Conservation (phyloP, 805 yeast genomes). For the Starmerella ratchasimensis region DNA sequence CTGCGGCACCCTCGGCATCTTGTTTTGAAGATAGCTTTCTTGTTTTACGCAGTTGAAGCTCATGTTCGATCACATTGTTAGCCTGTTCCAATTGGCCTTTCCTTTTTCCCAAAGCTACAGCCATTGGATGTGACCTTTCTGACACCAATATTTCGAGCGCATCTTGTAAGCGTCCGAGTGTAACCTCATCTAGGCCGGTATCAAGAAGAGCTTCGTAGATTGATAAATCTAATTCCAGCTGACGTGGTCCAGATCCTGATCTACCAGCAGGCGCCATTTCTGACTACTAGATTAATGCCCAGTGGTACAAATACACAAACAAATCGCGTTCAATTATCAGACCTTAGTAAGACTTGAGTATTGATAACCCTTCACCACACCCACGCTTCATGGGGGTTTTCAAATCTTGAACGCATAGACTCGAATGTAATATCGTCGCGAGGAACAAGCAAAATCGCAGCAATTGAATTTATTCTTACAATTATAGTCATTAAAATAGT, state of each 20-base stretch:
- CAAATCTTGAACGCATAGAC: no score
- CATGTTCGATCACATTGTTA: slow-evolving; percentile 16
- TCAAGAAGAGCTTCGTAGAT: slow-evolving; percentile 5
- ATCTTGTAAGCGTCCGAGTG: slow-evolving; percentile 15
- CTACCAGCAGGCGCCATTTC: slow-evolving; percentile 8
- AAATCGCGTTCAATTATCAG: no score
- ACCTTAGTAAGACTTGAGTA: no score
- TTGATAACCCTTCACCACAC: no score
- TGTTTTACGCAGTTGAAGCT: slow-evolving; percentile 8
- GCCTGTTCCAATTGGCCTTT: slow-evolving; percentile 17
- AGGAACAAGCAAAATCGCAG: no score
- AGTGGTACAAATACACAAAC: no score
- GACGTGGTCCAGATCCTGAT: slow-evolving; percentile 7
- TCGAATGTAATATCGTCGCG: no score
- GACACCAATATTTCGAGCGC: slow-evolving; percentile 18
- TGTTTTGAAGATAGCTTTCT: no score
- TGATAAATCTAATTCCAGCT: slow-evolving; percentile 10
- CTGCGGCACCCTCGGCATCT: background rate
- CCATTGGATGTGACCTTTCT: slow-evolving; percentile 17
- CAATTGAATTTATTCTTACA: no score
- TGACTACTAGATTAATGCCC: no score
- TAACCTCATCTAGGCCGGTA: slow-evolving; percentile 16
- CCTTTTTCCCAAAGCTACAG: slow-evolving; percentile 16
- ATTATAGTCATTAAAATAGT: no score
- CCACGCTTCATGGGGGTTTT: no score